A percentile compares a stretch with the other conserved stretches of the same genome.
These are phyloP conservation scores for Lagerstroemia fauriei DNA, from an alignment of 441 rosid genomes.

Conservation along the genomic window DNA sequence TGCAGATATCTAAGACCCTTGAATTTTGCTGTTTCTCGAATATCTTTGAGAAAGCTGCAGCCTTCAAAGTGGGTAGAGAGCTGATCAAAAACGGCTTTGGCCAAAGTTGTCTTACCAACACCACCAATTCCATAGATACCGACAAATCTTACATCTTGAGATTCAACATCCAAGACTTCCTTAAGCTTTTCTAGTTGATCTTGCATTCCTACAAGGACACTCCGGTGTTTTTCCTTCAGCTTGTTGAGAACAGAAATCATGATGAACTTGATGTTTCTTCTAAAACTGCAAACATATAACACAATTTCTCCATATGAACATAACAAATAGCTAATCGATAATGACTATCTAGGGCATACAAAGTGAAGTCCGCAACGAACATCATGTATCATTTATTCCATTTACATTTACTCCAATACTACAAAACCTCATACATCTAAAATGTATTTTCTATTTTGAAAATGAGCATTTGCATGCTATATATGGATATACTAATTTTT, in stretches of 20 bases:
- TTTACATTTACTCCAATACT: too few species aligned
- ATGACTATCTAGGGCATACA: neutral
- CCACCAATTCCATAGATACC: conserved; percentile 17
- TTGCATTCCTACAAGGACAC: neutral
- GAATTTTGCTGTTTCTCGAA: neutral
- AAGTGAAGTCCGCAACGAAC: too few species aligned
- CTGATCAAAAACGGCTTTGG: neutral
- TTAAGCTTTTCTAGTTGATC: neutral
- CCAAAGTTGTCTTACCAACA: conserved; percentile 12
- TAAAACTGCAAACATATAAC: neutral
- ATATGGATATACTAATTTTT: too few species aligned
- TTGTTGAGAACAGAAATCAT: neutral
- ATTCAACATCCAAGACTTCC: neutral
- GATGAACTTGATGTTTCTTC: neutral
- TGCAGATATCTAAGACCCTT: conserved; percentile 3
- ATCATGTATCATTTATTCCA: too few species aligned
- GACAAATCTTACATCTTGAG: neutral
- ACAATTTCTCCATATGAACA: neutral
- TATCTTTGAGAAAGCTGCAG: neutral
- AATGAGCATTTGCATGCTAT: too few species aligned
- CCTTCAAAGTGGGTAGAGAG: conserved; percentile 3
- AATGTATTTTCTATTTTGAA: too few species aligned
- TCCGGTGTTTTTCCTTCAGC: neutral
- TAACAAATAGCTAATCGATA: neutral
- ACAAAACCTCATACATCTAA: too few species aligned